A percentile compares a stretch with the other conserved stretches of the same genome.
Conservation (phyloP, 176 grass and related monocot species). For the Carex littledalei region DNA sequence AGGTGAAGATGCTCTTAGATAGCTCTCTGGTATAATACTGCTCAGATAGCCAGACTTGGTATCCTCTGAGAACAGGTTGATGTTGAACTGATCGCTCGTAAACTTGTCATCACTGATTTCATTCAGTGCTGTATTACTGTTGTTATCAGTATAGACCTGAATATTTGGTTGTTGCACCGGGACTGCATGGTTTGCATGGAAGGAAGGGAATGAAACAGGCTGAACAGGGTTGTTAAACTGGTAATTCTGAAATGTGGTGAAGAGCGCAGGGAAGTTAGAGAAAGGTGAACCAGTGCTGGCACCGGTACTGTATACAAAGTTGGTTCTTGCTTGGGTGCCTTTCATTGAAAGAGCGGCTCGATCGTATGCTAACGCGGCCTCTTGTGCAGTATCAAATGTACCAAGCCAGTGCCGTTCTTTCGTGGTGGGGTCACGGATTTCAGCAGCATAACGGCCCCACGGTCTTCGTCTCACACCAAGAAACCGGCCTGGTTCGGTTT, state of each 20-base stretch:
- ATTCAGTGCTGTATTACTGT: constrained; percentile 7
- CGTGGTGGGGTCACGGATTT: constrained; percentile 93
- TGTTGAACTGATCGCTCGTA: constrained; percentile 26
- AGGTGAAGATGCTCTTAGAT: constrained; percentile 38
- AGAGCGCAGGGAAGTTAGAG: constrained; percentile 55
- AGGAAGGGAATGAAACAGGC: constrained; percentile 21
- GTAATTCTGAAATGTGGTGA: constrained; percentile 57
- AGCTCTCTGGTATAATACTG: constrained; percentile 92
- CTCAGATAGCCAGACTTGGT: constrained; percentile 89
- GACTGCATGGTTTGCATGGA: constrained; percentile 17
- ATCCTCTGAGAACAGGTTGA: constrained; percentile 55
- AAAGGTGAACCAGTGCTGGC: constrained; percentile 40
- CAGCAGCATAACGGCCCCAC: constrained; percentile 92
- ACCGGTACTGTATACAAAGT: constrained; percentile 55
- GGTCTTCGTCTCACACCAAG: constrained; percentile 81
- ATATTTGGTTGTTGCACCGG: constrained; percentile 23
- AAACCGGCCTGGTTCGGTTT: constrained; percentile 75
- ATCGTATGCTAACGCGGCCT: constrained; percentile 95
- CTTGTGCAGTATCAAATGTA: constrained; percentile 98
- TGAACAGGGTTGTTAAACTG: constrained; percentile 26
- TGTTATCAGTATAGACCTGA: constrained; percentile 20
- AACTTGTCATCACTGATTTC: constrained; percentile 15
- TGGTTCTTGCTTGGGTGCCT: constrained; percentile 90
- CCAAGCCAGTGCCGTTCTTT: constrained; percentile 98
- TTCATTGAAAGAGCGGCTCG: constrained; percentile 96